Evolutionary conservation across 495 filamentous ascomycete species (phyloP).

Genomic region (Xylaria telfairii): DNA sequence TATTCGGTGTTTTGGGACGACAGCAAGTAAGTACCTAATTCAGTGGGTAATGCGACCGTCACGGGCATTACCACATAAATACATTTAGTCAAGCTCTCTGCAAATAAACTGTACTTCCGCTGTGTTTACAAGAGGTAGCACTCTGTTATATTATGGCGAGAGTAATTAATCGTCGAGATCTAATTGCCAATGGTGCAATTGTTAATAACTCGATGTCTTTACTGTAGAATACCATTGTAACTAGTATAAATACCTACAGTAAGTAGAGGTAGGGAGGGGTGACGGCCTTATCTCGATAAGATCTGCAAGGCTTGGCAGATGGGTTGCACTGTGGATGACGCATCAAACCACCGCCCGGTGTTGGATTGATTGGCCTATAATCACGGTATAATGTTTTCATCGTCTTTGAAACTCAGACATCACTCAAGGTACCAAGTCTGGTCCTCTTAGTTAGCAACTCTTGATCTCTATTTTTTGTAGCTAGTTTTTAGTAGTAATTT

Average conservation of each 20-base stretch:
- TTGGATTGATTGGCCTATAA: not conserved
- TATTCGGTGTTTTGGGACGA: constrained; percentile 1
- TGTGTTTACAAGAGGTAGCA: not conserved
- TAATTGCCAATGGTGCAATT: not conserved
- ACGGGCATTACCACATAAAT: not conserved
- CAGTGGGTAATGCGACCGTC: not conserved
- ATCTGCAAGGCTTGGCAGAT: not conserved
- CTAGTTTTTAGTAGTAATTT: no score
- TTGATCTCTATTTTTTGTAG: not conserved
- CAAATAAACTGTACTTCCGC: not conserved
- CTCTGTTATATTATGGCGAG: not conserved
- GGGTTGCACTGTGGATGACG: not conserved
- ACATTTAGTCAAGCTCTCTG: not conserved
- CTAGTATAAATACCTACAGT: no score
- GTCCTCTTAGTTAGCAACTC: not conserved
- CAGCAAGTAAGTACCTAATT: not conserved
- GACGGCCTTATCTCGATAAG: constrained; percentile 2
- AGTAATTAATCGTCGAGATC: not conserved
- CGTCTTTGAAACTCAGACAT: not conserved
- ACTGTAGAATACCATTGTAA: no score
- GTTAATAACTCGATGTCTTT: not conserved
- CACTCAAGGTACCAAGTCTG: not conserved
- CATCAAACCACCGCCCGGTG: not conserved
- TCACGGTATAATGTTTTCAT: not conserved
- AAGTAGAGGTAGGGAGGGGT: no score